Percentiles rank a stretch among this genome's conserved stretches.
These are phyloP conservation scores for Aspergillus niger DNA, from an alignment of 2,329 filamentous ascomycete species.

Conservation along the genomic window DNA sequence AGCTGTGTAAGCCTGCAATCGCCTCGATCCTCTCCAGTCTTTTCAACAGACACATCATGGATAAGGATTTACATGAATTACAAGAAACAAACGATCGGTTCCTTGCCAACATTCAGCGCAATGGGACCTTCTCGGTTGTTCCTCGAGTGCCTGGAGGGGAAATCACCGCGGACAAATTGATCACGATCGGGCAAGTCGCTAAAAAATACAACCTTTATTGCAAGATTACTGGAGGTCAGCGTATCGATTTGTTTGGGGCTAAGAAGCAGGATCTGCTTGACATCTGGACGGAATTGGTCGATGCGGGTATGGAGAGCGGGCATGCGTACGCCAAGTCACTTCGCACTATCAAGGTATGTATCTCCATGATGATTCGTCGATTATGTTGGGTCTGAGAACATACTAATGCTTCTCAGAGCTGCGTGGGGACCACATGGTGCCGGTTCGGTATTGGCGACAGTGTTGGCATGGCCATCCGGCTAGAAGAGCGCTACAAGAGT, in stretches of 20 bases:
- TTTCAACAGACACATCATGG: constrained; percentile 82
- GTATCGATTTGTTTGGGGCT: constrained; percentile 91
- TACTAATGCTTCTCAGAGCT: constrained; percentile 57
- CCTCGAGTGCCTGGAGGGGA: constrained; percentile 82
- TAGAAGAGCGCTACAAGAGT: constrained; percentile 91
- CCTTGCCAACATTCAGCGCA: constrained; percentile 85
- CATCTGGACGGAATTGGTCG: constrained; percentile 80
- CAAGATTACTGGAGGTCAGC: constrained; percentile 89
- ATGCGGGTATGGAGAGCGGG: constrained; percentile 85
- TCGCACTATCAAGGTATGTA: constrained; percentile 70
- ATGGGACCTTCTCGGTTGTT: constrained; percentile 87
- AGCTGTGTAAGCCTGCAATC: constrained; percentile 81
- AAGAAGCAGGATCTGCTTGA: constrained; percentile 79
- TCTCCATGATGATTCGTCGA: background rate
- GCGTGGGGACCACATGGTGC: constrained; percentile 90
- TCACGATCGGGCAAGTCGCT: constrained; percentile 79
- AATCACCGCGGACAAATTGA: constrained; percentile 82
- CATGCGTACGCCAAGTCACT: constrained; percentile 90
- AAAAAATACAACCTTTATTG: constrained; percentile 83
- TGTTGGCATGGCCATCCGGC: constrained; percentile 82
- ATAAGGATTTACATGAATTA: constrained; percentile 68
- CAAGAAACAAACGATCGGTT: constrained; percentile 92
- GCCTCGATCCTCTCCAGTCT: constrained; percentile 78
- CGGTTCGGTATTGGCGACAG: constrained; percentile 85
- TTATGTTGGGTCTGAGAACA: background rate